Conservation (phyloP, 148 eudicot species). For the Rhododendron williamsianum region DNA sequence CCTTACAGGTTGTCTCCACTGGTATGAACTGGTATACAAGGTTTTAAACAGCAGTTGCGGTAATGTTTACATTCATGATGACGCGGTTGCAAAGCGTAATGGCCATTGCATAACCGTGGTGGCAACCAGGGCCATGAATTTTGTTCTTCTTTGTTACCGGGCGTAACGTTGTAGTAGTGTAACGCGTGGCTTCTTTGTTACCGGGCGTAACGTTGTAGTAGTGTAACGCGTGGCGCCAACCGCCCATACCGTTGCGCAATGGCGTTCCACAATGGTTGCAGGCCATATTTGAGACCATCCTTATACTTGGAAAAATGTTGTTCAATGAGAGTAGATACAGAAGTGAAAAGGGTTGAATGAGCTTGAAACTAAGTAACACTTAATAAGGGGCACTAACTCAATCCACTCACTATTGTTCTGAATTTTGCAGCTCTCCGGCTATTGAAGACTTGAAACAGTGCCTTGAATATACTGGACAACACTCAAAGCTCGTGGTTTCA, state of each 20-base stretch:
- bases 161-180: not conserved
- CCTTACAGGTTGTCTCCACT: too few relatives aligned
- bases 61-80: not conserved
- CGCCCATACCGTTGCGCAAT: not conserved
- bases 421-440: conserved; percentile 75
- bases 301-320: not conserved
- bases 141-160: not conserved
- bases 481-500: conserved; percentile 91
- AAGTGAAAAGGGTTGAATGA: not conserved
- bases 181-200: not conserved
- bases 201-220: not conserved
- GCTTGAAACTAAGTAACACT: not conserved
- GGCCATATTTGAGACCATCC: not conserved
- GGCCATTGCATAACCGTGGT: not conserved
- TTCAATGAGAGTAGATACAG: not conserved
- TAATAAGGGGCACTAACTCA: not conserved
- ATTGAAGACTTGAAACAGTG: conserved; percentile 94
- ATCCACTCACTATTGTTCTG: conserved; percentile 9
- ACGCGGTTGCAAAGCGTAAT: not conserved
- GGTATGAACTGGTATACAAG: not conserved
- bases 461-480: conserved; percentile 96
- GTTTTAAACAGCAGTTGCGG: not conserved
- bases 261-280: not conserved
- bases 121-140: not conserved
- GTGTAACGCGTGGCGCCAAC: not conserved